Conservation (phyloP, 164 flowering plant genomes). For the Sextonia rubra region DNA sequence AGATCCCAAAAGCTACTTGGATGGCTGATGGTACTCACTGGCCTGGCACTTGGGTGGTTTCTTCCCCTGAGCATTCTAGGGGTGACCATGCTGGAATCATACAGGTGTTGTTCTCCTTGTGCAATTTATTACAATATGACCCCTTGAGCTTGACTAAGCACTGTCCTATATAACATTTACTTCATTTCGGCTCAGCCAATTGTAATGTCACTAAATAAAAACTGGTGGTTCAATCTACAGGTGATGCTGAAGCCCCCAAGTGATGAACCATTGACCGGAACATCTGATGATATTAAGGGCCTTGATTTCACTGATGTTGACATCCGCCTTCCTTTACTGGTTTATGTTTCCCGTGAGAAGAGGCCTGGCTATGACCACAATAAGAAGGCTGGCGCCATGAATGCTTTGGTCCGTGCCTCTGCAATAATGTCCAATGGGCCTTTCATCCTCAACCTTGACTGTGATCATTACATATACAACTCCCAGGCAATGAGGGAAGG, state of each 20-base stretch:
- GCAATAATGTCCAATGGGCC: slow-evolving; percentile 76
- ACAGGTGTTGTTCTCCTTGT: slow-evolving; percentile 33
- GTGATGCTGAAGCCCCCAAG: slow-evolving; percentile 86
- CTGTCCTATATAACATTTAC: neutral
- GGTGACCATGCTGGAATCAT: slow-evolving; percentile 85
- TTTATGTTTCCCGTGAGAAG: slow-evolving; percentile 36
- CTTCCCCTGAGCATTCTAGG: slow-evolving; percentile 55
- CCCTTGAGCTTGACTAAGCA: neutral
- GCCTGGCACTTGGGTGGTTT: slow-evolving; percentile 75
- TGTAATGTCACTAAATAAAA: neutral
- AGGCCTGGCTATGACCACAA: slow-evolving; percentile 44
- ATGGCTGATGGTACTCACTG: slow-evolving; percentile 95
- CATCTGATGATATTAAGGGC: slow-evolving; percentile 19
- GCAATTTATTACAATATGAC: neutral
- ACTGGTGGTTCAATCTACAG: slow-evolving; percentile 19
- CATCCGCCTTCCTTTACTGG: slow-evolving; percentile 33
- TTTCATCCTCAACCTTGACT: slow-evolving; percentile 74
- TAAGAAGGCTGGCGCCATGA: slow-evolving; percentile 95
- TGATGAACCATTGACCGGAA: slow-evolving; percentile 31
- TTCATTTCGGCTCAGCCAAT: neutral
- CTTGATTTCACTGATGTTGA: slow-evolving; percentile 29
- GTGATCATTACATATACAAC: slow-evolving; percentile 76
- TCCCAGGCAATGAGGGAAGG: slow-evolving; percentile 75
- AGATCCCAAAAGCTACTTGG: slow-evolving; percentile 76
- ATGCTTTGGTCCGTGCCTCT: slow-evolving; percentile 64